These are phyloP conservation scores for Arthroderma sp. DNA, from an alignment of 2,329 filamentous ascomycete genomes.

Conservation along the genomic window DNA sequence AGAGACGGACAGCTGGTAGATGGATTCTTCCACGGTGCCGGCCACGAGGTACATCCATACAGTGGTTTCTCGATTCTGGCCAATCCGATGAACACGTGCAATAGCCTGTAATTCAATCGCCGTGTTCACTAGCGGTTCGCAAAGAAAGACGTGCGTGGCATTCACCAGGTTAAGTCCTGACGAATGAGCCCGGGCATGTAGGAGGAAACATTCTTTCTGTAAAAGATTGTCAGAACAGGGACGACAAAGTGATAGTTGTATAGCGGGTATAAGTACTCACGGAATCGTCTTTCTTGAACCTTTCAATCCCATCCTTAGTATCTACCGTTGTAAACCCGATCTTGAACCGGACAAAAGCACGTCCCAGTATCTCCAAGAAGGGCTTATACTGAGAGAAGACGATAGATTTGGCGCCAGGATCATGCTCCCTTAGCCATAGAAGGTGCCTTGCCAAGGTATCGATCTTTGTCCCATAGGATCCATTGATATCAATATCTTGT, in stretches of 20 bases:
- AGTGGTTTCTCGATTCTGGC: constrained; percentile 73
- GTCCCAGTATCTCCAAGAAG: constrained; percentile 61
- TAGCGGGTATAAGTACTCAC: constrained; percentile 16
- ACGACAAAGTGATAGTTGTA: too few species aligned
- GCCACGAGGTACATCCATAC: constrained; percentile 93
- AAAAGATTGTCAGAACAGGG: background rate
- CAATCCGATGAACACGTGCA: constrained; percentile 86
- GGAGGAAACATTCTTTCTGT: constrained; percentile 64
- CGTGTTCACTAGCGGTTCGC: constrained; percentile 85
- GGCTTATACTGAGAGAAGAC: constrained; percentile 86
- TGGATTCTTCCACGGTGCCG: constrained; percentile 81
- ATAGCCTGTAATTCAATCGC: constrained; percentile 91
- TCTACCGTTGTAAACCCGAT: constrained; percentile 65
- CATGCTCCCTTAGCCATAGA: constrained; percentile 68
- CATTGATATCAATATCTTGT: constrained; percentile 60
- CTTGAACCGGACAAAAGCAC: constrained; percentile 56
- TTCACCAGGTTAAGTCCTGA: constrained; percentile 85
- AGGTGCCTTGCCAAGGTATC: constrained; percentile 72
- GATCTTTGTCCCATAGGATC: constrained; percentile 78
- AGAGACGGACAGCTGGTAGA: constrained; percentile 73
- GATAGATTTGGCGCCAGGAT: constrained; percentile 79
- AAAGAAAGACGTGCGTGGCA: constrained; percentile 86
- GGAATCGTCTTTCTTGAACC: constrained; percentile 61
- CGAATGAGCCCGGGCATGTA: constrained; percentile 79
- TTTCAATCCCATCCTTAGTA: constrained; percentile 52